Evolutionary conservation across 2,329 filamentous ascomycete species (phyloP), one percentile per base, ranked within the genome.

Genomic region (Ascomycota sp.): DNA sequence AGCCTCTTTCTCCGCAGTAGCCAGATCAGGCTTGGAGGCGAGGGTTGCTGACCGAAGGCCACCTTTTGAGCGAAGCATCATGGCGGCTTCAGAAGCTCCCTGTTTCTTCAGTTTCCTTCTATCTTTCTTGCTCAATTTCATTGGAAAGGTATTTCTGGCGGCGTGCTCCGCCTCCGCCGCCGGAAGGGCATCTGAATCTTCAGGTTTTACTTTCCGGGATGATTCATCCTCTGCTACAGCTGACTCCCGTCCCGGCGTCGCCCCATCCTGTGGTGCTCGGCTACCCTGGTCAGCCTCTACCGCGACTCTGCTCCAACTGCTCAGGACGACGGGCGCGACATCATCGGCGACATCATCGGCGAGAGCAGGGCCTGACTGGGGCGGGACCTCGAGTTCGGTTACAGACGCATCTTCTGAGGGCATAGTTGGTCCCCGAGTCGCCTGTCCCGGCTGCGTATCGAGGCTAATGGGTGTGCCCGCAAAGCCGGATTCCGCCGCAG

Each of bases 31-130:
- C n/a, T n/a, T n/a, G n/a, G n/a, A n/a, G n/a, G n/a, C n/a, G n/a
- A n/a, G n/a, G n/a, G n/a, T n/a, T n/a, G n/a, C n/a, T n/a, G n/a
- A n/a, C n/a, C n/a, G n/a, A n/a, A n/a, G n/a, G n/a, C n/a, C n/a
- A 11, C 32, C 30, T 11, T 17, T 13, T n/a, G 7, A 8, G 24
- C 25, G 22, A n/a, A 34, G 30, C 30, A 36, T 38, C 21, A 29
- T 31, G 12, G 30, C 27, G 20, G 42, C 42, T 25, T 42, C 40
- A 8, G 41, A 29, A 13, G 33, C 38, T 7, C 37, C 32, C 34
- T 41, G 43, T 35, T 49, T 50, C 41, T 44, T 50, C 29, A 45
- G 46, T 36, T 42, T 50, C 30, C 46, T 51, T 33, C 45, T 52
- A 2, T 49, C 46, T 33, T 48, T 53, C 37, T 51, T 50, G 11